A percentile compares a stretch with the other conserved stretches of the same genome.
Evolutionary conservation across 2,329 filamentous ascomycete species (phyloP).

Genomic region (Rachicladosporium sp.): DNA sequence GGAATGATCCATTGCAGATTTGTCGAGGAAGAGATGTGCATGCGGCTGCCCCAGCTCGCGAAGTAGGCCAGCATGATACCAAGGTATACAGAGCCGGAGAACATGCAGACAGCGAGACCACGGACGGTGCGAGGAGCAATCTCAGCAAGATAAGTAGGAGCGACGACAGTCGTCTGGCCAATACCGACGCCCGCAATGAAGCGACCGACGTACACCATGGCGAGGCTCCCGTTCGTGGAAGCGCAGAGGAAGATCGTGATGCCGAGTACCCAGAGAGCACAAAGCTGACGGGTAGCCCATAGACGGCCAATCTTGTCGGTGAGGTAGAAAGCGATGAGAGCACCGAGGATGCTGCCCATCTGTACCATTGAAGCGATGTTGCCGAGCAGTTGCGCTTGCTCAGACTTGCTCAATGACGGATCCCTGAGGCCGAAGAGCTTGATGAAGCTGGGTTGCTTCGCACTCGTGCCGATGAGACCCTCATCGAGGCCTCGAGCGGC

Average conservation of each 20-base stretch:
- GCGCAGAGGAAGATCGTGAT: slow-evolving; percentile 29
- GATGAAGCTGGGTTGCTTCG: slow-evolving; percentile 52
- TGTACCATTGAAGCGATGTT: slow-evolving; percentile 74
- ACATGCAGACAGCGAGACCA: slow-evolving; percentile 58
- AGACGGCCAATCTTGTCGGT: slow-evolving; percentile 31
- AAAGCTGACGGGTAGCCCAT: slow-evolving; percentile 32
- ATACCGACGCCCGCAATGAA: slow-evolving; percentile 43
- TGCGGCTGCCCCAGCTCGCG: slow-evolving; percentile 39
- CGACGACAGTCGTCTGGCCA: slow-evolving; percentile 31
- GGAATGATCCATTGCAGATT: slow-evolving; percentile 44
- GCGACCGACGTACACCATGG: slow-evolving; percentile 49
- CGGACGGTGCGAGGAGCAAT: slow-evolving; percentile 48
- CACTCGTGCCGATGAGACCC: slow-evolving; percentile 46
- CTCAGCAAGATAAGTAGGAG: slow-evolving; percentile 48
- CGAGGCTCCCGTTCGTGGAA: slow-evolving; percentile 23
- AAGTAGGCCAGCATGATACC: slow-evolving; percentile 71
- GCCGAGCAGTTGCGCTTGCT: slow-evolving; percentile 51
- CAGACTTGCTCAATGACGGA: slow-evolving; percentile 35
- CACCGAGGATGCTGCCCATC: slow-evolving; percentile 59
- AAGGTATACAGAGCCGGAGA: slow-evolving; percentile 55
- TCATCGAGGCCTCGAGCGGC: slow-evolving; percentile 65
- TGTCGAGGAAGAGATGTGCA: slow-evolving; percentile 24
- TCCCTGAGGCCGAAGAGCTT: slow-evolving; percentile 40
- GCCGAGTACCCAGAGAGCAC: slow-evolving; percentile 28
- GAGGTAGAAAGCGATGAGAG: slow-evolving; percentile 45